Evolutionary conservation across 2,329 filamentous ascomycete genomes (phyloP), one percentile per base, ranked within the genome.

Genomic region (Bisporella sp.): DNA sequence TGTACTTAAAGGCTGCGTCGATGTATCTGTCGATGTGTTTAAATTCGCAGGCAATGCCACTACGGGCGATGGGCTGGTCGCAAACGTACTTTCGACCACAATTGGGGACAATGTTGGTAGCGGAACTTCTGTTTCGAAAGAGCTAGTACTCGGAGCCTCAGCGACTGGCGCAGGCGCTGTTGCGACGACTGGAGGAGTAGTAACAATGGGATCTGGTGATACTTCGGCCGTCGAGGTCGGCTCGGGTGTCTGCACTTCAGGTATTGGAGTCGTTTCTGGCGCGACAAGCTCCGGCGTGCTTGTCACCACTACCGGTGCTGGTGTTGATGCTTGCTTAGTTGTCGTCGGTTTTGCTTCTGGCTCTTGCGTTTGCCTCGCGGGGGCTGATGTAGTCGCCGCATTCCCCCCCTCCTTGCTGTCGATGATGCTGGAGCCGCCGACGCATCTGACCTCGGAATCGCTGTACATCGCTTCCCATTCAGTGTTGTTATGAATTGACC

Each of bases 401-500:
- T 21, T 21, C 21, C 21, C 21, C n/a, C 35, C 35, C 35, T 31
- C 7, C 40, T 42, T 47, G 45, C 31, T 37, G 43, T 29, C 40
- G 40, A 9, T 37, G 50, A 35, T 32, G 42, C 29, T 48, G 13
- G 37, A 29, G 21, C 4, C 30, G 45, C 35, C 35, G 35, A 37
- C 35, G 8, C 35, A 9, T 37, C 35, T 37, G 35, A 37, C n/a
- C 35, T 37, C 8, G 75, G 76, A 56, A 79, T 68, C 53, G 73
- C 76, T 59, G 77, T 80, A 68, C 78, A 79, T 64, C 71, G 71
- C 62, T 70, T 73, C 47, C 74, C 75, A 51, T 71, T 64, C 49
- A 78, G 68, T 45, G 65, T 73, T 49, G 75, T 79, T 51, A 76
- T 70, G 53, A 74, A 73, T 53, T 72, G 71, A 61, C 74, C 72